These are phyloP conservation scores for Wickerhamomyces pijperi DNA, from an alignment of 805 yeast species.

Conservation along the genomic window DNA sequence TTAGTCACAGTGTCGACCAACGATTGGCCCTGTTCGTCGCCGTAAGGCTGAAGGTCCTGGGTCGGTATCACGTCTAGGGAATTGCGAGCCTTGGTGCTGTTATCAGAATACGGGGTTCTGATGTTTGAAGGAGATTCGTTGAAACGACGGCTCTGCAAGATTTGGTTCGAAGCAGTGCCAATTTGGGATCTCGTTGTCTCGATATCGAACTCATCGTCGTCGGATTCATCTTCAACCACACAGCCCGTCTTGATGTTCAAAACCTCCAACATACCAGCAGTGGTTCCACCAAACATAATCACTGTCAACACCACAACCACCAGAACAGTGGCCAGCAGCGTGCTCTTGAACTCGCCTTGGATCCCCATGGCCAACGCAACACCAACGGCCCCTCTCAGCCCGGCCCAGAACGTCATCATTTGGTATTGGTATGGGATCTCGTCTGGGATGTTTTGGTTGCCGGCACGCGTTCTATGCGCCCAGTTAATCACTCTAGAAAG, in stretches of 20 bases:
- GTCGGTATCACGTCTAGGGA: slow-evolving; percentile 19
- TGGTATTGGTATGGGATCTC: slow-evolving; percentile 94
- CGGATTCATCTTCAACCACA: slow-evolving; percentile 70
- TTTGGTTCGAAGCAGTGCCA: slow-evolving; percentile 8
- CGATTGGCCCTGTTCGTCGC: slow-evolving; percentile 3
- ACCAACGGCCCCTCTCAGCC: slow-evolving; percentile 97
- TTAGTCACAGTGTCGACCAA: slow-evolving; percentile 16
- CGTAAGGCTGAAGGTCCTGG: slow-evolving; percentile 4
- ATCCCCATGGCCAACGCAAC: slow-evolving; percentile 97
- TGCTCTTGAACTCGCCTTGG: slow-evolving; percentile 85
- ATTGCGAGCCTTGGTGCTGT: slow-evolving; percentile 7
- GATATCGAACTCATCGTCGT: slow-evolving; percentile 94
- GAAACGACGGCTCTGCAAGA: slow-evolving; percentile 12
- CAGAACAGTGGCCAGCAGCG: slow-evolving; percentile 84
- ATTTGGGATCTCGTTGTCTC: slow-evolving; percentile 32
- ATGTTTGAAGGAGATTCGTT: not conserved
- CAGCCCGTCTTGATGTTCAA: slow-evolving; percentile 89
- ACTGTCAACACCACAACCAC: slow-evolving; percentile 96
- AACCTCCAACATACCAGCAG: slow-evolving; percentile 95
- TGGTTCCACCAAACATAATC: slow-evolving; percentile 94
- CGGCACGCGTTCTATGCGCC: slow-evolving; percentile 51
- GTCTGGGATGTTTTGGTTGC: slow-evolving; percentile 47
- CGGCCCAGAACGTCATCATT: slow-evolving; percentile 99
- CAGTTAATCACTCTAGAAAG: slow-evolving; percentile 76
- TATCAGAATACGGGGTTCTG: slow-evolving; percentile 20